Base-by-base conservation (phyloP, 2,329 filamentous ascomycete genomes). In the Colletotrichum falcatum region DNA sequence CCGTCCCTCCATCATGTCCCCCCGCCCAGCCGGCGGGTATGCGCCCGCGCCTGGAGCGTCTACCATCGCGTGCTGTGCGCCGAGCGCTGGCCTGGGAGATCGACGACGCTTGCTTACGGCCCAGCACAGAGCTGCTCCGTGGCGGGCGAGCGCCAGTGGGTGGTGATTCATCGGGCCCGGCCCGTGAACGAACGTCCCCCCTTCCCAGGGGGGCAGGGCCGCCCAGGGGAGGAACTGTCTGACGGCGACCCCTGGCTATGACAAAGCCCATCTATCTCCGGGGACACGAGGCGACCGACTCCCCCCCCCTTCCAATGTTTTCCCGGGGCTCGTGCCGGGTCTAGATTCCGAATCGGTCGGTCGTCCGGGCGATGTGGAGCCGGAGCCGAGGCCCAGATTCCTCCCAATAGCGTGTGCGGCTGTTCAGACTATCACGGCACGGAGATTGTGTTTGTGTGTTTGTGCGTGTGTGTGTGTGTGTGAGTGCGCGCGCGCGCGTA, bases 291-390 rank as follows among this genome's bases (percentile, higher is more conserved):
- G 28, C 28, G 37, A 18, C 18, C 30, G 2, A 14, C 60, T 20
- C 35, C 35, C 35, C 9, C 37, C 12, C 39, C 42, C n/a, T n/a
- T 20, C 51, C 23, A 46, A 49, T 35, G 39, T 26, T n/a, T n/a
- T 56, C 44, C 8, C 58, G 64, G 64, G 28, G 44, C 44, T 59
- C 30, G 46, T 48, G 44, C 58, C 64, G 42, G 67, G 64, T 30
- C 28, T 62, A 37, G 35, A 37, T 67, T 67, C 67, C 64, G 67
- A 46, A 62, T 62, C 58, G 23, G 63, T 63, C 53, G 64, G 67
- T 49, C 53, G 67, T 33, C 61, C 59, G 58, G 67, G 60, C 20
- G 42, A 51, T 28, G 44, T 54, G 64, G 64, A 46, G 35, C 42
- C 51, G 33, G 30, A 39, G 26, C 53, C 37, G 23, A 53, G 44